Conservation (phyloP, 768 basidiomycete species). For the Agaricus bisporus region DNA sequence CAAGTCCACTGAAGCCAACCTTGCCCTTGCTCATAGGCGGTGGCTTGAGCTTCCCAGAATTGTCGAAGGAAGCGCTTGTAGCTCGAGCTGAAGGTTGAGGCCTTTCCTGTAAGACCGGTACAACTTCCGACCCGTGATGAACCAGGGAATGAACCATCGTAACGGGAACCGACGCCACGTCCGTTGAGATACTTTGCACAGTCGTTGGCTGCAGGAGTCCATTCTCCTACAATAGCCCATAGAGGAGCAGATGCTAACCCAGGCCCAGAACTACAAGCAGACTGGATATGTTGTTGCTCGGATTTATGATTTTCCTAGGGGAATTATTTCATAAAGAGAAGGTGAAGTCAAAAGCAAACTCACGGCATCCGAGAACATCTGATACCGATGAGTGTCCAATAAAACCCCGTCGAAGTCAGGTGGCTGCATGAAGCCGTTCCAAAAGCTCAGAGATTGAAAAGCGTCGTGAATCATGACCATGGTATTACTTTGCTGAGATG, state of each 20-base stretch:
- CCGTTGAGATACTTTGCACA: slow-evolving; percentile 84
- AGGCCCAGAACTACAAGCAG: slow-evolving; percentile 46
- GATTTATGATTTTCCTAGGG: slow-evolving; percentile 39
- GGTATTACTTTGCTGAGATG: slow-evolving; percentile 49
- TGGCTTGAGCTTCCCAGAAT: slow-evolving; percentile 82
- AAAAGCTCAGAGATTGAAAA: slow-evolving; percentile 68
- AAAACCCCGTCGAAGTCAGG: slow-evolving; percentile 58
- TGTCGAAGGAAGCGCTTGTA: slow-evolving; percentile 82
- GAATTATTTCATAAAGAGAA: not conserved
- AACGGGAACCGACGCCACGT: slow-evolving; percentile 62
- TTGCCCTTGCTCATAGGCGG: slow-evolving; percentile 59
- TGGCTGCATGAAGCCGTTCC: slow-evolving; percentile 55
- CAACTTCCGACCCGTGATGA: slow-evolving; percentile 72
- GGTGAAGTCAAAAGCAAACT: slow-evolving; percentile 17
- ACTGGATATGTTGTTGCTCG: slow-evolving; percentile 49
- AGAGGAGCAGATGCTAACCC: slow-evolving; percentile 50
- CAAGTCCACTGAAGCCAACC: slow-evolving; percentile 85
- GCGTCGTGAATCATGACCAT: slow-evolving; percentile 72
- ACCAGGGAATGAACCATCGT: slow-evolving; percentile 58
- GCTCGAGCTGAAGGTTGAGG: slow-evolving; percentile 60
- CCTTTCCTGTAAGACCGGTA: slow-evolving; percentile 65
- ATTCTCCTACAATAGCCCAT: slow-evolving; percentile 87
- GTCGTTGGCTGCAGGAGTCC: slow-evolving; percentile 73
- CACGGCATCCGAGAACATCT: slow-evolving; percentile 60
- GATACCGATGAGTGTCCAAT: slow-evolving; percentile 78